phyloP scores from a whole-genome alignment of 2,329 filamentous ascomycete genomes.

The Neobulgaria alba region DNA sequence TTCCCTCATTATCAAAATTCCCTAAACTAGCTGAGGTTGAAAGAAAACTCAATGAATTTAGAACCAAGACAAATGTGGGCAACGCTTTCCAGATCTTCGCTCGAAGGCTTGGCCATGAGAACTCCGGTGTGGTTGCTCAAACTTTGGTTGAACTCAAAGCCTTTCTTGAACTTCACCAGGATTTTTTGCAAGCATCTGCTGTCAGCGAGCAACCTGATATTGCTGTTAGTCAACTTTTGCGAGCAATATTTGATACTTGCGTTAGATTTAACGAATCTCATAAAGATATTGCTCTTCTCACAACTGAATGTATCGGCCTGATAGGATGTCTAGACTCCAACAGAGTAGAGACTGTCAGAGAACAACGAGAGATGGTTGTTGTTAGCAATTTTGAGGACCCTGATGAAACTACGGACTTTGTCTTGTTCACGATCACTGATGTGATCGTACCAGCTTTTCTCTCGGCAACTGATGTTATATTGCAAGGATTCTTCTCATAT shows the following conservation, averaged over 20 bases:
- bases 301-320: constrained; percentile 75
- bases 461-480: constrained; percentile 76
- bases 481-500: constrained; percentile 87
- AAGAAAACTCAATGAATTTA: constrained; percentile 53
- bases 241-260: constrained; percentile 76
- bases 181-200: constrained; percentile 68
- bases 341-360: constrained; percentile 69
- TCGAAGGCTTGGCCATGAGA: constrained; percentile 71
- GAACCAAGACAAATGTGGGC: constrained; percentile 55
- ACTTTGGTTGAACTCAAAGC: constrained; percentile 68
- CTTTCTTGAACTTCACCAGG: constrained; percentile 66
- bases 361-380: constrained; percentile 76
- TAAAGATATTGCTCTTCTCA: constrained; percentile 59
- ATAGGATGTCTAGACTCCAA: constrained; percentile 91
- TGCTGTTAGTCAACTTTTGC: constrained; percentile 61
- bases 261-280: constrained; percentile 68
- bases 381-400: constrained; percentile 75
- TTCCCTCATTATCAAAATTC: constrained; percentile 71
- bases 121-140: constrained; percentile 74
- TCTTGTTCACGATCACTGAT: constrained; percentile 75
- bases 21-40: constrained; percentile 62
- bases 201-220: constrained; percentile 76
- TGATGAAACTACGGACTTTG: constrained; percentile 77
- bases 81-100: constrained; percentile 64
- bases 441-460: constrained; percentile 87